Evolutionary conservation across 306 rosid genomes (phyloP).

Genomic region (Luffa acutangula): DNA sequence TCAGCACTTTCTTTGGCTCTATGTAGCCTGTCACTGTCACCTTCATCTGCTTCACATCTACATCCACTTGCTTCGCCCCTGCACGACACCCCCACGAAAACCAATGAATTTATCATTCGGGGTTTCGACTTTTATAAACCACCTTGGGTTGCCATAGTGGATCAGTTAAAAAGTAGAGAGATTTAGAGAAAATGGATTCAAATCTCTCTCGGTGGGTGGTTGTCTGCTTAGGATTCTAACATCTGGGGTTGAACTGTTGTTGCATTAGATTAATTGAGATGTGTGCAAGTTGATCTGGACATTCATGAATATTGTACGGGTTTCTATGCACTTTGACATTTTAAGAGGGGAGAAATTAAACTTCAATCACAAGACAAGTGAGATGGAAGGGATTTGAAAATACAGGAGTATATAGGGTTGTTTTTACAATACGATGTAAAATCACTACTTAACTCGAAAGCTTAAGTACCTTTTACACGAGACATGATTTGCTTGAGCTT

Average conservation of each 20-base stretch:
- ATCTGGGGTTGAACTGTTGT: no score
- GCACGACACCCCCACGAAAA: neutral
- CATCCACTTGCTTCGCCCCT: constrained; percentile 86
- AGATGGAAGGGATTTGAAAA: neutral
- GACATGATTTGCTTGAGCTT: constrained; percentile 81
- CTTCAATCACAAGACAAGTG: neutral
- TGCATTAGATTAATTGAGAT: no score
- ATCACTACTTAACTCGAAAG: neutral
- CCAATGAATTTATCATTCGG: no score
- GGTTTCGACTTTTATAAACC: neutral
- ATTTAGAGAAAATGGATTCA: no score
- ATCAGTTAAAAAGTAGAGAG: no score
- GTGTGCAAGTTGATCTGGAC: no score
- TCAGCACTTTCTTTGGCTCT: constrained; percentile 82
- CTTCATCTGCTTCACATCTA: constrained; percentile 89
- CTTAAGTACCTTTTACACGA: constrained; percentile 62
- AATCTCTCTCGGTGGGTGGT: no score
- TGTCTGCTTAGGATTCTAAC: no score
- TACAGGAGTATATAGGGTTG: neutral
- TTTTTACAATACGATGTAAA: neutral
- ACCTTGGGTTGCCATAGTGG: neutral
- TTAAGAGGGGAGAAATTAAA: no score
- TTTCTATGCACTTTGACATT: neutral
- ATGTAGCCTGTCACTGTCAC: constrained; percentile 80
- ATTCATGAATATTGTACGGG: neutral